These are phyloP conservation scores for Trichoderma endophyticum DNA, from an alignment of 2,329 filamentous ascomycete species.

Conservation along the genomic window DNA sequence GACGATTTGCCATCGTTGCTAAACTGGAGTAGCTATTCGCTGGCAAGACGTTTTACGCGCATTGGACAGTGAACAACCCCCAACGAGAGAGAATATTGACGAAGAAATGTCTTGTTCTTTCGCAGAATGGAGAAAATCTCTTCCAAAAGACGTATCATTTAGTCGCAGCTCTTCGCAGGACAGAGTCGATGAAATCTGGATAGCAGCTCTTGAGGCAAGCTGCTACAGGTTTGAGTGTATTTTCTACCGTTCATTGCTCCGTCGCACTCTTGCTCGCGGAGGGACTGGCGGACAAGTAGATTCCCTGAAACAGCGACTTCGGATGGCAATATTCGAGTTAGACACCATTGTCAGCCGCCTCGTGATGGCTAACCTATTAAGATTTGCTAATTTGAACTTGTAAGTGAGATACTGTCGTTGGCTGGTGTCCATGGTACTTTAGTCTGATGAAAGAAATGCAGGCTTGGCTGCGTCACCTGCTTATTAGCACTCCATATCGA, in stretches of 20 bases:
- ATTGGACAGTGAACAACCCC: not conserved
- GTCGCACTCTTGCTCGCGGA: not conserved
- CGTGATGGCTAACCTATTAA: not conserved
- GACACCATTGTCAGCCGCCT: not conserved
- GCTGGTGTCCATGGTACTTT: not conserved
- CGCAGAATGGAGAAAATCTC: not conserved
- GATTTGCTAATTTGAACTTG: not conserved
- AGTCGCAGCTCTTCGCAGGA: too few species aligned
- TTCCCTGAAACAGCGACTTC: not conserved
- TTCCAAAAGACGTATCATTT: not conserved
- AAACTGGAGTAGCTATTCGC: not conserved
- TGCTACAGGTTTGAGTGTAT: not conserved
- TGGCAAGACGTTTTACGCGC: not conserved
- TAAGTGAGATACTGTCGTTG: not conserved
- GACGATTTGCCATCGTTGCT: not conserved
- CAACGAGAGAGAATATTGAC: not conserved
- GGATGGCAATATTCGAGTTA: not conserved
- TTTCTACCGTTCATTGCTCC: conserved; percentile 53
- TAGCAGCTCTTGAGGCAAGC: not conserved
- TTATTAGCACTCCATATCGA: not conserved
- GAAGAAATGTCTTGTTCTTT: not conserved
- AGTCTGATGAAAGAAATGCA: not conserved
- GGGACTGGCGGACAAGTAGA: not conserved
- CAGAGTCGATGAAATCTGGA: not conserved
- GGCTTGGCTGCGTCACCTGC: not conserved